phyloP scores from a whole-genome alignment of 1,284 basidiomycete species.

The Sanghuangporus sanghuang region DNA sequence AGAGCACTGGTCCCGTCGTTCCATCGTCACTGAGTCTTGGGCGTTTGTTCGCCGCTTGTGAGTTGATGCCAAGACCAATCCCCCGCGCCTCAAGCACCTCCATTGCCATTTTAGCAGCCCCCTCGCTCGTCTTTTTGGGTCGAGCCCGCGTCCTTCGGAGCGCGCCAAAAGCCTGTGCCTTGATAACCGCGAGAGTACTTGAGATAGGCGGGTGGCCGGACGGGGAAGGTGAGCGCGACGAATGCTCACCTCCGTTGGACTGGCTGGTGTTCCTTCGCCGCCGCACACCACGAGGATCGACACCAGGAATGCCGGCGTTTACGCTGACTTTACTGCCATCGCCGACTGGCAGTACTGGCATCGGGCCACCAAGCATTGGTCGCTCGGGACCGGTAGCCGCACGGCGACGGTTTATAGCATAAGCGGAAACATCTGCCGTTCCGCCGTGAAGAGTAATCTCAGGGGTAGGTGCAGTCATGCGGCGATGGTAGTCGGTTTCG shows the following conservation, averaged over 20 bases:
- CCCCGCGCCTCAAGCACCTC: slow-evolving; percentile 73
- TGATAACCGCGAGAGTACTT: slow-evolving; percentile 79
- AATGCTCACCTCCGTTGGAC: slow-evolving; percentile 31
- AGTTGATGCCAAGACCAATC: slow-evolving; percentile 44
- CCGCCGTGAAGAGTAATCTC: slow-evolving; percentile 67
- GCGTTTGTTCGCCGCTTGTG: slow-evolving; percentile 45
- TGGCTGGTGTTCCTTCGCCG: slow-evolving; percentile 23
- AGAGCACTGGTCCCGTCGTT: slow-evolving; percentile 30
- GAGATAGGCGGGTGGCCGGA: slow-evolving; percentile 52
- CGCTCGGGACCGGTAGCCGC: slow-evolving; percentile 47
- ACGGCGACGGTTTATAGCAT: slow-evolving; percentile 54
- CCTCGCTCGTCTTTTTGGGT: slow-evolving; percentile 65
- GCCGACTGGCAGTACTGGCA: slow-evolving; percentile 23
- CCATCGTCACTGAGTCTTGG: slow-evolving; percentile 43
- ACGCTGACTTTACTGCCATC: slow-evolving; percentile 15
- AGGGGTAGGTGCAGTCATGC: slow-evolving; percentile 41
- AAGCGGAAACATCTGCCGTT: slow-evolving; percentile 66
- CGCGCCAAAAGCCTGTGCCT: slow-evolving; percentile 81
- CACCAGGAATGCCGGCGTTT: slow-evolving; percentile 16
- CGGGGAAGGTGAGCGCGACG: slow-evolving; percentile 70
- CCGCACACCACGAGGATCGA: slow-evolving; percentile 19
- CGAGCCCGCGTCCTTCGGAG: slow-evolving; percentile 69
- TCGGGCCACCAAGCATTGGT: slow-evolving; percentile 41
- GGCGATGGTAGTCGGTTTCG: slow-evolving; percentile 62
- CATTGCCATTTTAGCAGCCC: slow-evolving; percentile 68